Base-by-base conservation (phyloP, 2,329 filamentous ascomycete genomes). In the Monosporascus ibericus region DNA sequence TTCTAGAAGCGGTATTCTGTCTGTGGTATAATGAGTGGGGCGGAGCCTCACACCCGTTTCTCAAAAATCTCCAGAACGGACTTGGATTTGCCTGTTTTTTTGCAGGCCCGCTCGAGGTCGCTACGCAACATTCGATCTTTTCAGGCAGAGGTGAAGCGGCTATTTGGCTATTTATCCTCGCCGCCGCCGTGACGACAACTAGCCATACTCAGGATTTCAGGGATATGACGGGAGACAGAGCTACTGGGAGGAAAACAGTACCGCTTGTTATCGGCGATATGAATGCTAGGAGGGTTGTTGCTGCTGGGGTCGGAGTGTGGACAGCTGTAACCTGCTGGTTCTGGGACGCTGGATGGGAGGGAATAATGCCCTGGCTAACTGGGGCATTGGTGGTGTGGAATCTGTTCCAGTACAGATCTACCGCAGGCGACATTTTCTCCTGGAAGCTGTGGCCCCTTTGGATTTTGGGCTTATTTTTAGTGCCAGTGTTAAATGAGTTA, bases 201-300 rank as follows among this genome's bases (percentile, higher is more conserved):
- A 52, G 49, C 14, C 53, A 55, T 20, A n/a, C 47, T 3, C 55
- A 55, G 38, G 55, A 55, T 44, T 58, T 58, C 27, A 44, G 55
- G n/a, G 53, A 55, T 39, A 42, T 52, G 30, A 34, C 52, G 15
- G 56, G 56, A n/a, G 54, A 58, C 25, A 52, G n/a, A 22, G 25
- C 38, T 14, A 20, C 27, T 5, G 54, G 56, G 6, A 47, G 56
- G 14, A 51, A 27, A 17, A 58, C 53, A 2, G 36, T 58, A 7
- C 53, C 56, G 6, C 39, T 56, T 17, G 52, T 47, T 6, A 48
- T 58, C 1, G 52, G 56, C 0, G 52, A 54, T 22, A 36, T 14
- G 6, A 42, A 50, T 37, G 51, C 55, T 1, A 48, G 55, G 5
- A 5, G 51, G 18, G 7, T 49, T 8, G 47, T 30, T 5, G 44